These are phyloP conservation scores for Saprolegnia diclina DNA, from an alignment of 352 stramenopile genomes.

Conservation along the genomic window DNA sequence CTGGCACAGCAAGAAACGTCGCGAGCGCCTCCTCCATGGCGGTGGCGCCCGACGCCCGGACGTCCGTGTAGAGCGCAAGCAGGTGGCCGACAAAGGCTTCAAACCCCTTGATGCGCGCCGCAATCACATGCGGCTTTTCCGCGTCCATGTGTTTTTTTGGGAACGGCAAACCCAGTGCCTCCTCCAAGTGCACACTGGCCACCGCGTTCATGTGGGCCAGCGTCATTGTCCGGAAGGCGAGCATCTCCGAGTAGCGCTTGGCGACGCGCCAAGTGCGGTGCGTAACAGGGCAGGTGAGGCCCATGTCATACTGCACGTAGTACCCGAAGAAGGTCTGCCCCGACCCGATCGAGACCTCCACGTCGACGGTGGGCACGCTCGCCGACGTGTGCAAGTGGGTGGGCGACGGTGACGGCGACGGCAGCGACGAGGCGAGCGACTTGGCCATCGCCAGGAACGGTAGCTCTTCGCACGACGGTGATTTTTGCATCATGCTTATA, in stretches of 20 bases:
- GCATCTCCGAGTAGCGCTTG: constrained; percentile 4
- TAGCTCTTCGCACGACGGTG: not conserved
- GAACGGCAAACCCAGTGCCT: not conserved
- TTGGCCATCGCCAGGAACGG: not conserved
- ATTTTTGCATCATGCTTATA: not conserved
- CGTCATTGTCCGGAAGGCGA: not conserved
- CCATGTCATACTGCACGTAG: constrained; percentile 6
- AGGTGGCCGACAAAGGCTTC: not conserved
- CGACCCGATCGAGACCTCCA: not conserved
- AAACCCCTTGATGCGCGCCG: not conserved
- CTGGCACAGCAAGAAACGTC: not conserved
- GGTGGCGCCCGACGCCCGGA: not conserved
- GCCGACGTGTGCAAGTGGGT: not conserved
- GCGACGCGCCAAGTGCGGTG: not conserved
- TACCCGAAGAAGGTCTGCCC: not conserved
- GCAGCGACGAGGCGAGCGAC: not conserved
- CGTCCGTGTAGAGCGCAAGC: not conserved
- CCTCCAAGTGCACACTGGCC: not conserved
- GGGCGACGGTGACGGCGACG: not conserved
- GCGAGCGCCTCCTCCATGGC: not conserved
- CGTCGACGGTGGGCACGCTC: not conserved
- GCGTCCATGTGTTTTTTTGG: not conserved
- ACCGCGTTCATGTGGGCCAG: not conserved
- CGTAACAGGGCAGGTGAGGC: not conserved
- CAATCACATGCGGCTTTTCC: not conserved